phyloP scores from a whole-genome alignment of 805 yeast genomes.

The Candida maris region DNA sequence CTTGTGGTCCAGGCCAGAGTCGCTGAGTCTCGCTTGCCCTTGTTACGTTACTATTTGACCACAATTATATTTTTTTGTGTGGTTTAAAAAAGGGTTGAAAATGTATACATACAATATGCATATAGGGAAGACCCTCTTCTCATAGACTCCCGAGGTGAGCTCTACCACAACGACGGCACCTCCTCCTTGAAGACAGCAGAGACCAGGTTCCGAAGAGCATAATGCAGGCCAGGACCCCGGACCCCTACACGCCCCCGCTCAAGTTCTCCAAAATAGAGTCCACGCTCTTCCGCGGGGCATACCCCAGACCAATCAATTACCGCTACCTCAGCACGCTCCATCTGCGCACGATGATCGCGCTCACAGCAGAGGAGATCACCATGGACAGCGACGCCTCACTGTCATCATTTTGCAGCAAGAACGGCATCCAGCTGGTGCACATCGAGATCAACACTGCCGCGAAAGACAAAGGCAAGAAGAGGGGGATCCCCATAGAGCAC shows the following conservation, averaged over 20 bases:
- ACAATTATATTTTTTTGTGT: too few relatives aligned
- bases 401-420: conserved; percentile 46
- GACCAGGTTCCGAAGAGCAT: too few relatives aligned
- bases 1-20: too few relatives aligned
- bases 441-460: conserved; percentile 56
- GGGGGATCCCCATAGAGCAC: conserved; percentile 77
- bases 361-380: conserved; percentile 74
- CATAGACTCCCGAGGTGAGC: too few relatives aligned
- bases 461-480: conserved; percentile 73
- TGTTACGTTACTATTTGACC: too few relatives aligned
- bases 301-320: conserved; percentile 73
- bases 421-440: conserved; percentile 64
- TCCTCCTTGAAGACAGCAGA: too few relatives aligned
- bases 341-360: conserved; percentile 68
- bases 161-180: too few relatives aligned
- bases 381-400: conserved; percentile 48
- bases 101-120: too few relatives aligned
- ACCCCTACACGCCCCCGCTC: conserved; percentile 63
- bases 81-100: too few relatives aligned
- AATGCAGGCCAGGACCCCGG: conserved; percentile 12
- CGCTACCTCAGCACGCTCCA: conserved; percentile 62
- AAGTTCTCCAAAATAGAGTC: conserved; percentile 71
- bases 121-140: too few relatives aligned
- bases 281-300: conserved; percentile 75
- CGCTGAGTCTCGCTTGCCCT: too few relatives aligned